Evolutionary conservation across 495 filamentous ascomycete genomes (phyloP).

Genomic region (Jackrogersella minutella): DNA sequence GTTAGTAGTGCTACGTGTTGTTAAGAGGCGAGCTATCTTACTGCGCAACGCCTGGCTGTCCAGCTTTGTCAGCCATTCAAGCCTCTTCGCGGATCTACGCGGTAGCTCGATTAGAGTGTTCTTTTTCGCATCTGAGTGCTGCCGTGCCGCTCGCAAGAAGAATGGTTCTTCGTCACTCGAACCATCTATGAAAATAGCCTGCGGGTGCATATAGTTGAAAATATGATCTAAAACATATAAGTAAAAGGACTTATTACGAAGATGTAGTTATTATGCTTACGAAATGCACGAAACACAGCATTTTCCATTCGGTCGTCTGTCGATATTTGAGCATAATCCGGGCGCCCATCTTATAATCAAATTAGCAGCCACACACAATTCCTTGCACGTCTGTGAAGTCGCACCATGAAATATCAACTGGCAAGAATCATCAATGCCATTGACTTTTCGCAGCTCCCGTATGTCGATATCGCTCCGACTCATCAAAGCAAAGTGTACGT

Average conservation of each 20-base stretch:
- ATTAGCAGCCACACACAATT: constrained; percentile 13
- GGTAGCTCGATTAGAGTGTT: constrained; percentile 74
- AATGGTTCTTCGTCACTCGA: constrained; percentile 57
- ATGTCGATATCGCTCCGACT: constrained; percentile 62
- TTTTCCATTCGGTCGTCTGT: constrained; percentile 59
- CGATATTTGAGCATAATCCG: constrained; percentile 59
- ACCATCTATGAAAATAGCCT: constrained; percentile 63
- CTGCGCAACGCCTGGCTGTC: constrained; percentile 74
- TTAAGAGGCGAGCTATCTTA: constrained; percentile 46
- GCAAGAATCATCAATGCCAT: constrained; percentile 64
- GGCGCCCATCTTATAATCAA: constrained; percentile 59
- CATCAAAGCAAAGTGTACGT: constrained; percentile 67
- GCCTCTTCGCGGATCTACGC: constrained; percentile 59
- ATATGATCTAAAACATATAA: constrained; percentile 52
- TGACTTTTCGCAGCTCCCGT: constrained; percentile 60
- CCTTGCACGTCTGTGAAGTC: neutral
- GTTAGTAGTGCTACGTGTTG: constrained; percentile 23
- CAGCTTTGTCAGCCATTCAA: constrained; percentile 79
- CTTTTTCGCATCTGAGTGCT: constrained; percentile 51
- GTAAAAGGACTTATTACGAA: neutral
- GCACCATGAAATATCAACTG: constrained; percentile 64
- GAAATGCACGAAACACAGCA: constrained; percentile 50
- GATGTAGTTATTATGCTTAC: constrained; percentile 42
- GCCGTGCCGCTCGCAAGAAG: constrained; percentile 63
- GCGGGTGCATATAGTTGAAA: constrained; percentile 65